Evolutionary conservation across 164 flowering plant genomes (phyloP).

Genomic region (Magnolia sinica): DNA sequence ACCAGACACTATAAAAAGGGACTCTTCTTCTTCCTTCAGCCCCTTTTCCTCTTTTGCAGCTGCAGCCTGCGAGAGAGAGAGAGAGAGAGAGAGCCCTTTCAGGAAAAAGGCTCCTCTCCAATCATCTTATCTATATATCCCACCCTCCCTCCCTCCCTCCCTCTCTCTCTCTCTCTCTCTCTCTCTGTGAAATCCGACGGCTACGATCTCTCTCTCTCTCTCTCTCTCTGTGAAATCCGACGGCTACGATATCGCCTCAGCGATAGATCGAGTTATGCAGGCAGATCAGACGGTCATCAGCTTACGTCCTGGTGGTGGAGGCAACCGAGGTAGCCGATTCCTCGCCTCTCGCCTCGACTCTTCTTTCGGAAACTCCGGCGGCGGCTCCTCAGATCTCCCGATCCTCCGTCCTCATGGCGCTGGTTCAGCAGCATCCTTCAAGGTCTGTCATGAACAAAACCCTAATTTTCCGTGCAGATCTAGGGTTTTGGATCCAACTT

Average conservation of each 20-base stretch:
- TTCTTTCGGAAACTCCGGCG: conserved; percentile 2
- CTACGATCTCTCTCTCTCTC: not conserved
- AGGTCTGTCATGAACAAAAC: conserved; percentile 28
- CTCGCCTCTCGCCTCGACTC: conserved; percentile 52
- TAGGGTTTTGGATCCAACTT: conserved; percentile 22
- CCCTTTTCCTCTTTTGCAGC: conserved; percentile 14
- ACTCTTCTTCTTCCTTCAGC: not conserved
- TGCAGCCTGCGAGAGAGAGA: conserved; percentile 4
- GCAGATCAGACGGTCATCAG: conserved; percentile 89
- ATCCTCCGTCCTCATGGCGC: conserved; percentile 43
- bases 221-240: conserved; percentile 2
- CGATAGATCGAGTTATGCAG: conserved; percentile 61
- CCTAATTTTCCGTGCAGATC: conserved; percentile 21
- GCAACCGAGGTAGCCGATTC: conserved; percentile 49
- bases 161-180: not conserved
- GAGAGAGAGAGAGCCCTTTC: conserved; percentile 1
- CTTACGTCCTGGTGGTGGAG: conserved; percentile 96
- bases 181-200: conserved; percentile 11
- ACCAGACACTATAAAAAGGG: conserved; percentile 10
- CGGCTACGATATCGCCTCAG: conserved; percentile 7
- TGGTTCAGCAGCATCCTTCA: conserved; percentile 24
- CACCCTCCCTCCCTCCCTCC: not conserved
- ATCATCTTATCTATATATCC: not conserved
- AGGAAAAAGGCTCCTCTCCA: not conserved
- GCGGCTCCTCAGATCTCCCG: conserved; percentile 32